A percentile compares a stretch with the other conserved stretches of the same genome.
Conservation (phyloP, 305 asterid species). For the Striga hermonthica region DNA sequence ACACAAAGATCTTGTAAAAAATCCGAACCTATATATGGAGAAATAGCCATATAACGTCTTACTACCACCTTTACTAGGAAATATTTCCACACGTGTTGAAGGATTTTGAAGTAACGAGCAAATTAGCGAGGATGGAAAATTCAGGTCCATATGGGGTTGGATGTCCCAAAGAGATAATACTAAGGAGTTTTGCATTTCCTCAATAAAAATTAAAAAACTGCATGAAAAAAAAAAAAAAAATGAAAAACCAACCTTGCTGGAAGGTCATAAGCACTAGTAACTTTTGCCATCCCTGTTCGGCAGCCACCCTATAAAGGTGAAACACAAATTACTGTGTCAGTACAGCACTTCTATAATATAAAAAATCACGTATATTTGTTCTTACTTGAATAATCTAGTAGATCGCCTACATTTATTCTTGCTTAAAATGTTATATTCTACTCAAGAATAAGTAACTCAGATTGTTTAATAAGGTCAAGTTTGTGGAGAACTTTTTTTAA, state of each 20-base stretch:
- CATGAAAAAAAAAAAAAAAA: slow-evolving; percentile 1
- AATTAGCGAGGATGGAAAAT: too few species aligned
- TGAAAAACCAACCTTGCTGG: slow-evolving; percentile 68
- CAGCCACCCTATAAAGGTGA: slow-evolving; percentile 69
- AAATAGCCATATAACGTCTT: too few species aligned
- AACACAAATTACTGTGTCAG: slow-evolving; percentile 27
- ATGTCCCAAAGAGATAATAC: background rate
- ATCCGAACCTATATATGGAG: too few species aligned
- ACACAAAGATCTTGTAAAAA: too few species aligned
- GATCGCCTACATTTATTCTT: background rate
- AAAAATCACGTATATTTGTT: too few species aligned
- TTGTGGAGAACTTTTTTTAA: background rate
- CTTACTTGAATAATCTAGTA: slow-evolving; percentile 17
- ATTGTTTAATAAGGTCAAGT: slow-evolving; percentile 17
- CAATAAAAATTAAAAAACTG: slow-evolving; percentile 1
- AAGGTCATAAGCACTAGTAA: slow-evolving; percentile 79
- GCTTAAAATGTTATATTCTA: slow-evolving; percentile 16
- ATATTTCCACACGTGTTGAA: too few species aligned
- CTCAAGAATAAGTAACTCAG: background rate
- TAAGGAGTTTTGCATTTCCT: background rate
- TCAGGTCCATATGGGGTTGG: background rate
- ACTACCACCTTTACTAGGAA: too few species aligned
- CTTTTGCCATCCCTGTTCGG: slow-evolving; percentile 93
- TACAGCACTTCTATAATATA: slow-evolving; percentile 6
- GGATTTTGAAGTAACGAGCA: too few species aligned